phyloP scores from a whole-genome alignment of 805 yeast species.

The Candida ovalis region DNA sequence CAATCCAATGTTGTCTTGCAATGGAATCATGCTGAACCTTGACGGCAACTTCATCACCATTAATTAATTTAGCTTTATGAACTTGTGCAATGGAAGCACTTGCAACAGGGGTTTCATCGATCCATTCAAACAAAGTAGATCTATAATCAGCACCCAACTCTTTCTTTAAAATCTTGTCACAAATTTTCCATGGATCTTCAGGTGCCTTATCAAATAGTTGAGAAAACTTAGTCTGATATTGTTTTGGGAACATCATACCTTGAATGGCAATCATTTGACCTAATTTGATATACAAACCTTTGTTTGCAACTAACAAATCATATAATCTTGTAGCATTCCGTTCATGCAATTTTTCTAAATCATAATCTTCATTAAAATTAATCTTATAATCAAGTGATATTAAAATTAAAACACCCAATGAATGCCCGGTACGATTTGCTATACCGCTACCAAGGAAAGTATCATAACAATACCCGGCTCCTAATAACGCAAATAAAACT shows the following conservation, averaged over 20 bases:
- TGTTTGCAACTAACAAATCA: slow-evolving; percentile 41
- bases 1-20: slow-evolving; percentile 55
- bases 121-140: slow-evolving; percentile 34
- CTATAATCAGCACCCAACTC: slow-evolving; percentile 43
- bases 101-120: slow-evolving; percentile 62
- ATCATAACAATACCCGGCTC: slow-evolving; percentile 28
- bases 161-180: slow-evolving; percentile 37
- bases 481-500: slow-evolving; percentile 3
- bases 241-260: slow-evolving; percentile 61
- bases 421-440: slow-evolving; percentile 46
- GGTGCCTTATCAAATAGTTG: slow-evolving; percentile 69
- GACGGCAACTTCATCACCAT: slow-evolving; percentile 55
- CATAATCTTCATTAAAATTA: slow-evolving; percentile 41
- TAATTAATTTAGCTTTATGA: slow-evolving; percentile 46
- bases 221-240: slow-evolving; percentile 54
- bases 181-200: slow-evolving; percentile 44
- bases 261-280: slow-evolving; percentile 83
- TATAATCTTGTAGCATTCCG: slow-evolving; percentile 50
- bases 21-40: slow-evolving; percentile 67
- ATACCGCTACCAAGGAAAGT: slow-evolving; percentile 44
- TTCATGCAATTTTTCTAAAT: slow-evolving; percentile 55
- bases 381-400: slow-evolving; percentile 62
- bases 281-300: slow-evolving; percentile 66
- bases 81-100: slow-evolving; percentile 77
- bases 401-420: slow-evolving; percentile 42